phyloP scores from a whole-genome alignment of 1,139 yeast genomes.

The Blastobotrys serpentis region DNA sequence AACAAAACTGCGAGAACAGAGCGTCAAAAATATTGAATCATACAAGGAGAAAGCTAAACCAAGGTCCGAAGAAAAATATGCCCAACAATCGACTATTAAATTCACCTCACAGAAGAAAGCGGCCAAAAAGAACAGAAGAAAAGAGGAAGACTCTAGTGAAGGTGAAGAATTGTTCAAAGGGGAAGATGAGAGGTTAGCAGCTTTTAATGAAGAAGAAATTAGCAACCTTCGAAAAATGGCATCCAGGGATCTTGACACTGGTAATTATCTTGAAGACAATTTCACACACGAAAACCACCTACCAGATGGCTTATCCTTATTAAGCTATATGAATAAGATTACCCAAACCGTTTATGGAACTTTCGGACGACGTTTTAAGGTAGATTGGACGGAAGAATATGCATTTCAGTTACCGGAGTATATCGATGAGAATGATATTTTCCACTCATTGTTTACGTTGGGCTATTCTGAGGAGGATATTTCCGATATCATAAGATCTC shows the following conservation, averaged over 20 bases:
- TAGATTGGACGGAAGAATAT: conserved; percentile 19
- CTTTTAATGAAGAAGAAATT: conserved; percentile 16
- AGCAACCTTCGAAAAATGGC: conserved; percentile 14
- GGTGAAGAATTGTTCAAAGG: not conserved
- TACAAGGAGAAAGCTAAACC: not conserved
- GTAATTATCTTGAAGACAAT: not conserved
- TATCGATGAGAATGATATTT: conserved; percentile 18
- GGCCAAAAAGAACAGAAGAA: too few relatives aligned
- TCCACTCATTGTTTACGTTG: conserved; percentile 10
- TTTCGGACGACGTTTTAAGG: conserved; percentile 22
- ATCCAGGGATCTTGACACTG: conserved; percentile 16
- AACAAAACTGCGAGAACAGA: not conserved
- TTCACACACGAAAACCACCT: conserved; percentile 7
- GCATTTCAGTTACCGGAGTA: conserved; percentile 19
- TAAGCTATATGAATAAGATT: conserved; percentile 16
- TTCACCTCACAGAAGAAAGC: too few relatives aligned
- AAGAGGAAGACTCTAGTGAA: not conserved
- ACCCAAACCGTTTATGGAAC: conserved; percentile 19
- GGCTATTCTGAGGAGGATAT: conserved; percentile 12
- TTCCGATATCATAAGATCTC: conserved; percentile 11
- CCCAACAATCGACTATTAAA: too few relatives aligned
- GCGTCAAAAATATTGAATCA: not conserved
- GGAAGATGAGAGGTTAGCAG: not conserved
- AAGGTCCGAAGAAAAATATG: not conserved
- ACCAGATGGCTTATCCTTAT: conserved; percentile 10